Evolutionary conservation across 2,329 filamentous ascomycete genomes (phyloP).

Genomic region (Nectriaceae sp.): DNA sequence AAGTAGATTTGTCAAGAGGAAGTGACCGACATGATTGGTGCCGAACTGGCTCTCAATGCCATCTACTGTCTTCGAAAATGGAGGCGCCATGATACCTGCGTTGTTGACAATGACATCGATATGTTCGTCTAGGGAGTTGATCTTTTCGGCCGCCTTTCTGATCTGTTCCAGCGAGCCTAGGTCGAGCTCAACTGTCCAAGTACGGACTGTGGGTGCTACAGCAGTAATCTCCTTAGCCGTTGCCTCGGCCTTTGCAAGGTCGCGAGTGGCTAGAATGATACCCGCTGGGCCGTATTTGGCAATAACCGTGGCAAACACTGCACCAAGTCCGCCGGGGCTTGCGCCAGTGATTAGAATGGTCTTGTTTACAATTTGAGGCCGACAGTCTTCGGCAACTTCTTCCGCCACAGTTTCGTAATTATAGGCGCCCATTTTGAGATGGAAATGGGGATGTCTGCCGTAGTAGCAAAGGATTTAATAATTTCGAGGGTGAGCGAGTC

Average conservation of each 20-base stretch:
- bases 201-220: background rate
- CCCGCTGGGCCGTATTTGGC: background rate
- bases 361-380: background rate
- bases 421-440: background rate
- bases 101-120: background rate
- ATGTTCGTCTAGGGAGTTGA: background rate
- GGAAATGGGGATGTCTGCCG: too few relatives aligned
- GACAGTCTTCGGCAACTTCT: background rate
- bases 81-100: background rate
- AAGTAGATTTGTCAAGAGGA: background rate
- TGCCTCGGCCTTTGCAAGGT: background rate
- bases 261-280: background rate
- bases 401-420: conserved; percentile 1
- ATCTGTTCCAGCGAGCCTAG: background rate
- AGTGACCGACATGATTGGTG: background rate
- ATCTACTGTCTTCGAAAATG: background rate
- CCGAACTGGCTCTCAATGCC: background rate
- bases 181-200: background rate
- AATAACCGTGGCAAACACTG: background rate
- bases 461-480: conserved; percentile 1
- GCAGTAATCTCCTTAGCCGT: background rate
- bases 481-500: background rate
- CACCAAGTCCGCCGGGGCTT: background rate
- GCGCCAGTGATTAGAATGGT: background rate
- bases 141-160: background rate